Conservation (phyloP, 495 filamentous ascomycete genomes). For the Haplographium delicatum region DNA sequence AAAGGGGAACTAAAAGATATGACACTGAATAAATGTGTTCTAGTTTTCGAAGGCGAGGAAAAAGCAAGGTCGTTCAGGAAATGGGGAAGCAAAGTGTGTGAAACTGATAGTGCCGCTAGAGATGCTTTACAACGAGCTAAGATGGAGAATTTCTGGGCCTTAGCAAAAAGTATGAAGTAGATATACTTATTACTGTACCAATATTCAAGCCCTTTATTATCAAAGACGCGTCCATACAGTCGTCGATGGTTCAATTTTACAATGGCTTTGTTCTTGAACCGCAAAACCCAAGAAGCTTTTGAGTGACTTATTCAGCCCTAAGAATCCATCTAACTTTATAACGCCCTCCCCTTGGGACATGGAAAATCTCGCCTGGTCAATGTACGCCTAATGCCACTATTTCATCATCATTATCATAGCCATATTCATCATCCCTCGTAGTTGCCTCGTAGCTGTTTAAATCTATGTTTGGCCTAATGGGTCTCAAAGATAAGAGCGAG, state of each 20-base stretch:
- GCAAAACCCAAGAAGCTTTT: neutral
- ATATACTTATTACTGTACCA: too few relatives aligned
- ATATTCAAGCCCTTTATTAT: neutral
- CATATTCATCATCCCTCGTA: conserved; percentile 16
- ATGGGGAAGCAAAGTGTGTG: conserved; percentile 80
- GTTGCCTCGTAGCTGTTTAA: conserved; percentile 59
- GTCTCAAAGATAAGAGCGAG: too few relatives aligned
- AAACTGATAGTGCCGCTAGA: conserved; percentile 82
- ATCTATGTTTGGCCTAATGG: too few relatives aligned
- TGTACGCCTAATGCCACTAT: conserved; percentile 20
- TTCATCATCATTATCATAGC: conserved; percentile 26
- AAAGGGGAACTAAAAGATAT: conserved; percentile 76
- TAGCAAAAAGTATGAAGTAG: conserved; percentile 61
- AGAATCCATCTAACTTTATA: conserved; percentile 19
- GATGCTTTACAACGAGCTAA: conserved; percentile 73
- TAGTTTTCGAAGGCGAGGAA: conserved; percentile 85
- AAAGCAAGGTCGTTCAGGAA: conserved; percentile 73
- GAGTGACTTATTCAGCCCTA: neutral
- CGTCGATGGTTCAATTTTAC: neutral
- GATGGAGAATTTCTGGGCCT: conserved; percentile 95
- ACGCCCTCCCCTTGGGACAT: too few relatives aligned
- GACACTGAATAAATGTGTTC: conserved; percentile 66
- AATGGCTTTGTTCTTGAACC: neutral
- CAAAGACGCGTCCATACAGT: neutral
- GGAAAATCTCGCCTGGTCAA: too few relatives aligned